These are phyloP conservation scores for Oehlia diaphana DNA, from an alignment of 192 early-diverging fungal species.

Conservation along the genomic window DNA sequence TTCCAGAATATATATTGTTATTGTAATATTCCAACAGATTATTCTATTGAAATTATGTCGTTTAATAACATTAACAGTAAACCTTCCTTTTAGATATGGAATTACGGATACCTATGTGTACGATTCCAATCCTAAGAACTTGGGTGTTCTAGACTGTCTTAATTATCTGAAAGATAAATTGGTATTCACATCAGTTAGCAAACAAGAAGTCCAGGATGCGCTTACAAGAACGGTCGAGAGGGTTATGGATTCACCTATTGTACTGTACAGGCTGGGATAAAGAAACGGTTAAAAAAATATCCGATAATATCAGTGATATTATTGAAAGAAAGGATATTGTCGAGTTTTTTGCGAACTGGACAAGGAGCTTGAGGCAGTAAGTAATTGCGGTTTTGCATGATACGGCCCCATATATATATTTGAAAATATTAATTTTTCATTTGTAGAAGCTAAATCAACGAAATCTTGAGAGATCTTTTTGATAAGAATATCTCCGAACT, in stretches of 20 bases:
- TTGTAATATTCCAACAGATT: constrained; percentile 22
- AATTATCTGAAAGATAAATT: constrained; percentile 24
- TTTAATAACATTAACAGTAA: constrained; percentile 14
- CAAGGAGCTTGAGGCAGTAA: constrained; percentile 4
- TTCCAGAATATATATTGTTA: constrained; percentile 29
- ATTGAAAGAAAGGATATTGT: constrained; percentile 12
- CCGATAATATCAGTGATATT: constrained; percentile 8
- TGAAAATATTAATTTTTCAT: not conserved
- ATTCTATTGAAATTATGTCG: constrained; percentile 26
- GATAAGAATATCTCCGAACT: constrained; percentile 23
- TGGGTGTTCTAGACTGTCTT: constrained; percentile 12
- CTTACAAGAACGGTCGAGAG: constrained; percentile 1
- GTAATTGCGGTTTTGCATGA: constrained; percentile 18
- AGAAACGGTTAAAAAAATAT: constrained; percentile 19
- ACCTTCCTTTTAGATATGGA: not conserved
- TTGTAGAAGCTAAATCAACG: constrained; percentile 7
- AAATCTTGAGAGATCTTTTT: constrained; percentile 21
- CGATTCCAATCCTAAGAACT: constrained; percentile 11
- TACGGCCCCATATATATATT: constrained; percentile 6
- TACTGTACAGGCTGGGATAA: constrained; percentile 10
- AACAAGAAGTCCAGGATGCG: constrained; percentile 16
- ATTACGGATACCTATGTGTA: constrained; percentile 1
- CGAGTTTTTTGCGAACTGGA: constrained; percentile 18
- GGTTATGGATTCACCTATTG: constrained; percentile 5
- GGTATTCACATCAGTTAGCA: constrained; percentile 24